phyloP scores from a whole-genome alignment of 495 filamentous ascomycete species.

The Talaromyces nanjingensis region DNA sequence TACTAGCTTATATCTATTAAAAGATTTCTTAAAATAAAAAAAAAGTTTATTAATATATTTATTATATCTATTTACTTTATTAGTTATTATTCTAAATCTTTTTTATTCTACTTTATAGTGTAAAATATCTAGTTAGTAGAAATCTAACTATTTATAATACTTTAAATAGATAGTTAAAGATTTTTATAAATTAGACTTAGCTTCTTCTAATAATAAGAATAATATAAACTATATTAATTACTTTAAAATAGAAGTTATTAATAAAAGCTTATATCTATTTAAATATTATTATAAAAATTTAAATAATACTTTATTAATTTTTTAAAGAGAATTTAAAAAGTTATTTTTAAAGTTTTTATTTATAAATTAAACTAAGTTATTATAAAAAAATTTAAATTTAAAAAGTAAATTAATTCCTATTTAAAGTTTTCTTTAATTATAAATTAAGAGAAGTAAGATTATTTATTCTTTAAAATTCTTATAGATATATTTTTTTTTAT shows the following conservation, averaged over 20 bases:
- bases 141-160: neutral
- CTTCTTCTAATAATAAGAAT: too few species aligned
- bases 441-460: neutral
- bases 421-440: neutral
- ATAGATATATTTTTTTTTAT: neutral
- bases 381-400: neutral
- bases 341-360: neutral
- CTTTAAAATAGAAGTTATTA: neutral
- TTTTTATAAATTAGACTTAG: neutral
- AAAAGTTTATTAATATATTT: too few species aligned
- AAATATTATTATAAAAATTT: neutral
- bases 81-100: too few species aligned
- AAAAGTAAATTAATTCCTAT: neutral
- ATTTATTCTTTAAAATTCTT: neutral
- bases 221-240: neutral
- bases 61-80: too few species aligned
- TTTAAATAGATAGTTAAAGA: neutral
- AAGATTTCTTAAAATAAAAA: too few species aligned
- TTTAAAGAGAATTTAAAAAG: neutral
- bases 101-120: neutral
- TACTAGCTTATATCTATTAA: too few species aligned
- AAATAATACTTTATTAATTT: neutral
- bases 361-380: neutral
- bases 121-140: neutral
- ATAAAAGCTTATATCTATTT: neutral